Evolutionary conservation across 2,329 filamentous ascomycete genomes (phyloP).

Genomic region (Arthroderma uncinatum): DNA sequence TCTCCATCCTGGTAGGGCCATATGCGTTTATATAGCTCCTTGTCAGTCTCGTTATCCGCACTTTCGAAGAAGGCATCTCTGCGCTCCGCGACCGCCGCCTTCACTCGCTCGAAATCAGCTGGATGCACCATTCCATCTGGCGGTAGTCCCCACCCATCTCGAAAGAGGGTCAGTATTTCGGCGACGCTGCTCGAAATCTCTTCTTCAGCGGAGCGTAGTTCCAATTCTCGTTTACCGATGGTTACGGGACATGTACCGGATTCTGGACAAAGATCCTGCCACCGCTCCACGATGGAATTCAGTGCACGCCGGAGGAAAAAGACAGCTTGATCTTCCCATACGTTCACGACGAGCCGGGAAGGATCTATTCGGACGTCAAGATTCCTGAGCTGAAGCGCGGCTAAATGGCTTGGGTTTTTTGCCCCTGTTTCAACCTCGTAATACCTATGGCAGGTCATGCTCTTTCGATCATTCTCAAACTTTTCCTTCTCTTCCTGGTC

Average conservation of each 20-base stretch:
- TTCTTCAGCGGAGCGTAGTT: slow-evolving; percentile 21
- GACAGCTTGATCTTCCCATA: slow-evolving; percentile 25
- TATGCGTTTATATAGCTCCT: slow-evolving; percentile 18
- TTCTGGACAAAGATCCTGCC: slow-evolving; percentile 15
- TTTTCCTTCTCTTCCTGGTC: slow-evolving; percentile 20
- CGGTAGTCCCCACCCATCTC: neutral
- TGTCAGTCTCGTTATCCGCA: slow-evolving; percentile 16
- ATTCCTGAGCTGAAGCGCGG: slow-evolving; percentile 22
- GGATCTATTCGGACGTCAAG: slow-evolving; percentile 22
- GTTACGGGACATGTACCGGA: slow-evolving; percentile 18
- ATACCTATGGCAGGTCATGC: slow-evolving; percentile 25
- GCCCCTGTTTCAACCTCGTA: slow-evolving; percentile 19
- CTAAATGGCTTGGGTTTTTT: slow-evolving; percentile 18
- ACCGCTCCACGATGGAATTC: slow-evolving; percentile 13
- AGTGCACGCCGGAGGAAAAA: slow-evolving; percentile 24
- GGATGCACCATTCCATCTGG: neutral
- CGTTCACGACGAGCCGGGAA: slow-evolving; percentile 23
- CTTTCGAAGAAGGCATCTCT: slow-evolving; percentile 18
- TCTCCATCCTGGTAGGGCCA: slow-evolving; percentile 18
- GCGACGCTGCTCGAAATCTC: slow-evolving; percentile 24
- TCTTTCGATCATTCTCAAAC: slow-evolving; percentile 20
- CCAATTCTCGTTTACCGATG: slow-evolving; percentile 18
- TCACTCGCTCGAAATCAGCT: neutral
- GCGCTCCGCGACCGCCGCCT: slow-evolving; percentile 9
- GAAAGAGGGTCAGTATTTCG: slow-evolving; percentile 14